These are phyloP conservation scores for Cordyceps cicadae DNA, from an alignment of 2,329 filamentous ascomycete genomes.

Conservation along the genomic window DNA sequence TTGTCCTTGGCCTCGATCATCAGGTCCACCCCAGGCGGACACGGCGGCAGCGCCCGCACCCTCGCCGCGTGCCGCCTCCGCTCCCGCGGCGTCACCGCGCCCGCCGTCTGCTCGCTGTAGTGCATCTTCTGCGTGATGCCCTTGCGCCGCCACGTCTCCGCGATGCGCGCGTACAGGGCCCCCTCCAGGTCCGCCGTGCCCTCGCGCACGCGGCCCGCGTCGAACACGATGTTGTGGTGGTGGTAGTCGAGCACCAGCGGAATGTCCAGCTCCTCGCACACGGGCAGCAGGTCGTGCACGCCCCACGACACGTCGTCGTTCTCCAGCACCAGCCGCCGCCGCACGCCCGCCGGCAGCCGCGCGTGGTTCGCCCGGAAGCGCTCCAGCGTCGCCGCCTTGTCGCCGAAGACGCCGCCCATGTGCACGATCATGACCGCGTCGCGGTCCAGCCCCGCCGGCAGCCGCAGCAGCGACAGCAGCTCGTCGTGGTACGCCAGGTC, in stretches of 20 bases:
- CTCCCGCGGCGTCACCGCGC: conserved; percentile 66
- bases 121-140: conserved; percentile 92
- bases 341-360: conserved; percentile 58
- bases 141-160: conserved; percentile 76
- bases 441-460: conserved; percentile 69
- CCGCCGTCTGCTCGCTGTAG: conserved; percentile 64
- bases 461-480: conserved; percentile 64
- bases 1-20: conserved; percentile 99
- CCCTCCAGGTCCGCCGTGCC: conserved; percentile 72
- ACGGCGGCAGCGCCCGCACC: conserved; percentile 73
- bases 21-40: conserved; percentile 76
- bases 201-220: conserved; percentile 62
- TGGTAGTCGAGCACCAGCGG: conserved; percentile 89
- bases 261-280: conserved; percentile 91
- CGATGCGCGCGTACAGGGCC: conserved; percentile 63
- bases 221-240: conserved; percentile 91
- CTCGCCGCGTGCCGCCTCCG: conserved; percentile 78
- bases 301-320: conserved; percentile 92
- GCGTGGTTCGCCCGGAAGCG: conserved; percentile 72
- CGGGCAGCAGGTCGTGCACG: conserved; percentile 82
- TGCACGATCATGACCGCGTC: conserved; percentile 94
- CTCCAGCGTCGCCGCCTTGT: conserved; percentile 69
- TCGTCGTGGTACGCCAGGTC: conserved; percentile 87
- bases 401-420: conserved; percentile 84
- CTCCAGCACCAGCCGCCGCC: conserved; percentile 76